Evolutionary conservation across 345 rosid species (phyloP).

Genomic region (Turnera subulata): DNA sequence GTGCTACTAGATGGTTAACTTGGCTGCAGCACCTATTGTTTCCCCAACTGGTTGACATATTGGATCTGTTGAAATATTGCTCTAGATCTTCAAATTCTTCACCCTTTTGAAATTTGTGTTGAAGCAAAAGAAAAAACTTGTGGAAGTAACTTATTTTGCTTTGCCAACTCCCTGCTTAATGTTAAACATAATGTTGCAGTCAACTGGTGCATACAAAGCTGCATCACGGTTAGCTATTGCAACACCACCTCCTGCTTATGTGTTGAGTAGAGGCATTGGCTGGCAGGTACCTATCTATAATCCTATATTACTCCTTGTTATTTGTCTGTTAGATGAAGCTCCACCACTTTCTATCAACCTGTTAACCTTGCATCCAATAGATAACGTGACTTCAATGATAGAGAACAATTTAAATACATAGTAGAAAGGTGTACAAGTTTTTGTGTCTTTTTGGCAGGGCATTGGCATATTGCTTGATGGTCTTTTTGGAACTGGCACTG

Average conservation of each 20-base stretch:
- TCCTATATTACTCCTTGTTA: background rate
- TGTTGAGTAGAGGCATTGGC: constrained; percentile 97
- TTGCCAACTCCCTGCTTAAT: background rate
- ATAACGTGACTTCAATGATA: too few species aligned
- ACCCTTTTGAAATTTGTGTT: background rate
- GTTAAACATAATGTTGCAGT: constrained; percentile 34
- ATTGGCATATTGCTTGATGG: constrained; percentile 83
- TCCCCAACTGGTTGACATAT: too few species aligned
- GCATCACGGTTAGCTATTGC: constrained; percentile 96
- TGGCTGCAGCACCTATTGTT: too few species aligned
- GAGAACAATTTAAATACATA: background rate
- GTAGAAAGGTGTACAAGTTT: background rate
- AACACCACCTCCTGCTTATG: constrained; percentile 95
- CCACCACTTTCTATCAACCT: background rate
- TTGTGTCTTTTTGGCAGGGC: constrained; percentile 46
- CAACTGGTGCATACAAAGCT: constrained; percentile 94
- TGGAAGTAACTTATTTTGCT: constrained; percentile 4
- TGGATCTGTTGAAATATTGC: background rate
- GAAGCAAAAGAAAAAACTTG: background rate
- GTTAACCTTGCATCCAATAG: background rate
- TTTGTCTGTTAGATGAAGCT: background rate
- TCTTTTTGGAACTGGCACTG: constrained; percentile 78
- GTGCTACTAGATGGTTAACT: constrained; percentile 2
- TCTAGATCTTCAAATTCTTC: background rate
- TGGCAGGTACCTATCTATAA: constrained; percentile 65